phyloP scores from a whole-genome alignment of 352 stramenopile species.

The Labyrinthula sp. region DNA sequence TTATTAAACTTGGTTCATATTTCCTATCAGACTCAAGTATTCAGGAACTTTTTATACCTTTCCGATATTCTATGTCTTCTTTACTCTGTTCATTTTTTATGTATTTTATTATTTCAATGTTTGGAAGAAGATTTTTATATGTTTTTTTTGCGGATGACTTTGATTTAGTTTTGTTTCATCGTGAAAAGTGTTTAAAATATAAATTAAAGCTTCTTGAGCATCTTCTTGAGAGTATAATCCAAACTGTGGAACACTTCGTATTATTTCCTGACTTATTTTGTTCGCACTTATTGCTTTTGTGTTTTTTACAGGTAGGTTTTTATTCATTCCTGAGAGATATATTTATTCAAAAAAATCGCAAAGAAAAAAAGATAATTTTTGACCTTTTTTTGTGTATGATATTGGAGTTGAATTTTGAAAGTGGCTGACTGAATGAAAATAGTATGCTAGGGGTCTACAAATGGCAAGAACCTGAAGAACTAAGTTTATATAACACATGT shows the following conservation, averaged over 20 bases:
- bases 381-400: conserved; percentile 8
- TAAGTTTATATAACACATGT: conserved; percentile 28
- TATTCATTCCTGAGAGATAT: conserved; percentile 3
- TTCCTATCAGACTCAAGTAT: no score
- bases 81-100: no score
- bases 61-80: no score
- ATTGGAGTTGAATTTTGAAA: not conserved
- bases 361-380: conserved; percentile 17
- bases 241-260: conserved; percentile 19
- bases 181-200: conserved; percentile 21
- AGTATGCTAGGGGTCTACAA: conserved; percentile 11
- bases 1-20: no score
- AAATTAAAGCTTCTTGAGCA: conserved; percentile 22
- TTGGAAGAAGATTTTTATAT: no score
- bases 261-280: conserved; percentile 9
- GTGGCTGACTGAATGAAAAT: conserved; percentile 7
- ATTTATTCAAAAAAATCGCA: conserved; percentile 3
- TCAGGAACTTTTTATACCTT: no score
- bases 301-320: not conserved
- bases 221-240: conserved; percentile 20
- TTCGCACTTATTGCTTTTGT: conserved; percentile 11
- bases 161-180: no score
- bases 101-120: no score
- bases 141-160: no score
- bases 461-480: conserved; percentile 16